Evolutionary conservation across 2,329 filamentous ascomycete genomes (phyloP), one percentile per base, ranked within the genome.

Genomic region (Atkinsonella hypoxylon): DNA sequence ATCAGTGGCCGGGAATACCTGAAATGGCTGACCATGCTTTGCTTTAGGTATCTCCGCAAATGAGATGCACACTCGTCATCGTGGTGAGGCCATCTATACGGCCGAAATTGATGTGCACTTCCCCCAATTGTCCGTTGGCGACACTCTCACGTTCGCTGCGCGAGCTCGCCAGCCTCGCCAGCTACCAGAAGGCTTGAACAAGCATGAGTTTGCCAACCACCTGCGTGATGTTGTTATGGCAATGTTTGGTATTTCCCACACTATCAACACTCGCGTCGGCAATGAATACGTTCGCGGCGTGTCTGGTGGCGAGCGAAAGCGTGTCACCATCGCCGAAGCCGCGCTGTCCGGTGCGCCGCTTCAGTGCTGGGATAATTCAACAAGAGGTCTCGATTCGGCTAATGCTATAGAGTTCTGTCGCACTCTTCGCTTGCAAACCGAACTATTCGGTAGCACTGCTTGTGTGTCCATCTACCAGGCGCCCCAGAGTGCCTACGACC

Each of bases 61-160:
- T 61, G 78, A 88, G 62, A 91, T 93, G 85, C 80, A 86, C 67
- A 79, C 78, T 11, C 73, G 78, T 54, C 89, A 91, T 69, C 82
- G 86, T 30, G 88, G 88, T 56, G 88, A 94, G 67, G 86, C 86
- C 54, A 90, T 93, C 64, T 93, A 93, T 68, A 90, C 86, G 0
- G 86, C 86, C 53, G 87, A 93, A 65, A 83, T 87, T 36, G 89
- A 94, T 62, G 83, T 86, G 4, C 86, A 90, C 67, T 90, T 90
- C 61, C 85, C 86, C 12, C 78, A 83, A 68, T 68, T 93, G 59
- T 82, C 79, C 1, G 87, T 91, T 42, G 85, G 85, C 48, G 84
- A 91, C 59, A 93, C 87, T 1, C 74, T 91, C 45, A 83, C 80
- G 50, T 91, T 91, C 55, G 87, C 87, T 17, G 85, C 87, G 4